phyloP scores from a whole-genome alignment of 176 grass and related monocot genomes.

The Carex scoparia region DNA sequence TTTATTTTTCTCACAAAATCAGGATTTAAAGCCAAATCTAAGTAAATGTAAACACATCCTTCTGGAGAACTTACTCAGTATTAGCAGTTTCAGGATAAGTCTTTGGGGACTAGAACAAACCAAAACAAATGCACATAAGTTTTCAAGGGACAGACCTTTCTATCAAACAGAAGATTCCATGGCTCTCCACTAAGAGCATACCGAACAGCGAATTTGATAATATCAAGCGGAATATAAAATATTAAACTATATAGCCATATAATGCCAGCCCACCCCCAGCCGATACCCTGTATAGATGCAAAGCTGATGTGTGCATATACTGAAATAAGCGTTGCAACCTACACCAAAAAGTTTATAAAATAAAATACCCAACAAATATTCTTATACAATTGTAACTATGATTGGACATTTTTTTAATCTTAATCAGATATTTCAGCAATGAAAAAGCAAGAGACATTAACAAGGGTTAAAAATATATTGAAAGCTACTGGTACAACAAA shows the following conservation, averaged over 20 bases:
- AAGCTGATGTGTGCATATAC: constrained; percentile 68
- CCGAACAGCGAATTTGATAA: constrained; percentile 54
- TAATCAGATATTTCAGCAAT: background rate
- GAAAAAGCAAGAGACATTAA: background rate
- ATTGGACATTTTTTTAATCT: background rate
- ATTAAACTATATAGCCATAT: constrained; percentile 77
- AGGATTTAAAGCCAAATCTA: background rate
- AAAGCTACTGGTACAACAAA: background rate
- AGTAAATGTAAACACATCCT: background rate
- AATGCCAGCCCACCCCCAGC: constrained; percentile 72
- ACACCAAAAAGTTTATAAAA: background rate
- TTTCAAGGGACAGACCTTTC: constrained; percentile 36
- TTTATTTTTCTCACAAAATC: background rate
- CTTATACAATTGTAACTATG: background rate
- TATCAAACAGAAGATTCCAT: constrained; percentile 60
- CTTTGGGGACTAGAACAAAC: background rate
- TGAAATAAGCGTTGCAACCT: constrained; percentile 75
- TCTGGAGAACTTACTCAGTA: background rate
- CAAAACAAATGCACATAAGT: background rate
- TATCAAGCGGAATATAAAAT: constrained; percentile 68
- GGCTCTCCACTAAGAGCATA: constrained; percentile 64
- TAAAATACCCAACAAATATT: background rate
- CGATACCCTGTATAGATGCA: constrained; percentile 59
- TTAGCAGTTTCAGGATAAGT: background rate
- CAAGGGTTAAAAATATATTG: background rate